A percentile compares a stretch with the other conserved stretches of the same genome.
These are phyloP conservation scores for Malus sieversii DNA, from an alignment of 306 rosid species.

Conservation along the genomic window DNA sequence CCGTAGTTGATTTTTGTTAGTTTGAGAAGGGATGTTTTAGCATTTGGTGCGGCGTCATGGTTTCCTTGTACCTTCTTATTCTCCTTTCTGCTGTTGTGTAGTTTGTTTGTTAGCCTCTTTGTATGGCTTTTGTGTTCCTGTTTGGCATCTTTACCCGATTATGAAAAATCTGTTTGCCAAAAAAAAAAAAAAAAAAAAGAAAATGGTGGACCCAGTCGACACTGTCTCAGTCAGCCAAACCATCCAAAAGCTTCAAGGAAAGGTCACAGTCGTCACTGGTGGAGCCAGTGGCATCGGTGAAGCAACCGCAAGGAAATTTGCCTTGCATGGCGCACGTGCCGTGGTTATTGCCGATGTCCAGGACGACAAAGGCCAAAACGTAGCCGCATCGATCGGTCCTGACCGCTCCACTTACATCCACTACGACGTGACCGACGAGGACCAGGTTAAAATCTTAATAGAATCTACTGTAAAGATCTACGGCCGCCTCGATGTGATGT, in stretches of 20 bases:
- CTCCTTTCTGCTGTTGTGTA: no score
- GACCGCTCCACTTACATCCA: slow-evolving; percentile 33
- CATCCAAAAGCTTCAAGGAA: slow-evolving; percentile 25
- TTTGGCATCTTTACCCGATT: no score
- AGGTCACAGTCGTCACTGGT: slow-evolving; percentile 33
- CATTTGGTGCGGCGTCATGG: no score
- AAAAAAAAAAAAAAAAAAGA: no score
- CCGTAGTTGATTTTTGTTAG: no score
- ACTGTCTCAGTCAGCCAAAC: not conserved
- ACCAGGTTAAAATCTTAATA: slow-evolving; percentile 33
- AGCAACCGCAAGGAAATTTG: slow-evolving; percentile 38
- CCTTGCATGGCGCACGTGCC: slow-evolving; percentile 29
- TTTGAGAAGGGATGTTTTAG: no score
- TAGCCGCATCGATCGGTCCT: slow-evolving; percentile 39
- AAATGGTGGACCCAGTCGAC: not conserved
- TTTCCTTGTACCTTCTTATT: no score
- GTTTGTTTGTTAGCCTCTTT: no score
- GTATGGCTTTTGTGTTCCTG: no score
- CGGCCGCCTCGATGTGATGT: slow-evolving; percentile 50
- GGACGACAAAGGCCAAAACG: slow-evolving; percentile 31
- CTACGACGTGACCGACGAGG: slow-evolving; percentile 48
- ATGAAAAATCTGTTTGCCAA: no score
- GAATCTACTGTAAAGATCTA: slow-evolving; percentile 24
- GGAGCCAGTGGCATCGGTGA: slow-evolving; percentile 66
- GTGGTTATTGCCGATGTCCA: slow-evolving; percentile 53